Evolutionary conservation across 2,329 filamentous ascomycete genomes (phyloP).

Genomic region (Botrytis sinoallii): DNA sequence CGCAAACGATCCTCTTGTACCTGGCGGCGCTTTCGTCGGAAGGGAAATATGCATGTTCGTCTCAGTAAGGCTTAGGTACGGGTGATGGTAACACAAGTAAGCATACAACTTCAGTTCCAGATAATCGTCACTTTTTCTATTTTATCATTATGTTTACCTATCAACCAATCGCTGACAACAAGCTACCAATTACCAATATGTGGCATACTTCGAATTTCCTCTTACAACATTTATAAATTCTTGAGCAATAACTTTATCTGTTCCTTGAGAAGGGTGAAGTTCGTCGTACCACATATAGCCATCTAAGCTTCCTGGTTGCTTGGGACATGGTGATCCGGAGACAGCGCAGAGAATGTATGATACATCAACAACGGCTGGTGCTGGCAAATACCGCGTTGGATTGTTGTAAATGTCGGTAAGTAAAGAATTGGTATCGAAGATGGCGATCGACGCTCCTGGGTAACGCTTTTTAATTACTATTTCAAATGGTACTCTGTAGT

Average conservation of each 20-base stretch:
- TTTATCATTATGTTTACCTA: neutral
- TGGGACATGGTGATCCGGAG: conserved; percentile 38
- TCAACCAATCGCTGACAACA: neutral
- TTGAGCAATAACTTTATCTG: conserved; percentile 54
- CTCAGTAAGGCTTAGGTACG: neutral
- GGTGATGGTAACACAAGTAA: neutral
- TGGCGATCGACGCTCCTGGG: conserved; percentile 58
- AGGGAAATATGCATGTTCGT: neutral
- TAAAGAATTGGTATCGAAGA: conserved; percentile 65
- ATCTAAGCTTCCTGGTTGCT: conserved; percentile 44
- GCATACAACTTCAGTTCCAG: neutral
- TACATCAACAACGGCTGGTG: conserved; percentile 60
- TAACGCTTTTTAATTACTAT: conserved; percentile 46
- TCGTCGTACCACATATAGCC: conserved; percentile 73
- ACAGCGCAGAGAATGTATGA: conserved; percentile 53
- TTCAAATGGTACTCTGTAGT: conserved; percentile 50
- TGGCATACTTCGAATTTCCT: conserved; percentile 41
- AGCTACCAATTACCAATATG: conserved; percentile 32
- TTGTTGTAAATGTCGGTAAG: conserved; percentile 62
- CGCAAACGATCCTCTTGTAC: neutral
- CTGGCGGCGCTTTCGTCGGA: conserved; percentile 7
- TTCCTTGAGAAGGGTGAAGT: conserved; percentile 67
- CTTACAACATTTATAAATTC: conserved; percentile 55
- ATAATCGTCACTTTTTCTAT: neutral
- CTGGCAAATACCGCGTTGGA: conserved; percentile 59